Base-by-base conservation (phyloP, 495 filamentous ascomycete genomes). In the Tuber umbilicatum region DNA sequence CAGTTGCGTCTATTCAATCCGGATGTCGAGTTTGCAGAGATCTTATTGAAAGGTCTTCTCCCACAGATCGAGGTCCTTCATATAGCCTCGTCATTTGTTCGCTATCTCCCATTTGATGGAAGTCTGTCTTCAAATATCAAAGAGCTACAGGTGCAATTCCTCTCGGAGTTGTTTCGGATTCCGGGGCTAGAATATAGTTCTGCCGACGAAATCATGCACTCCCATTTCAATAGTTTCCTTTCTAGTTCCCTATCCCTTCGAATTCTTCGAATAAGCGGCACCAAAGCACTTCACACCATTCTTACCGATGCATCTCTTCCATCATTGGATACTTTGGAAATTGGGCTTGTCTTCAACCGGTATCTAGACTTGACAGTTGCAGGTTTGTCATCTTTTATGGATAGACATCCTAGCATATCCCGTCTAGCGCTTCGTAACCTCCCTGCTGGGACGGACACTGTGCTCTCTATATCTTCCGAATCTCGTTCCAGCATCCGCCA, bases 331-430 rank as follows among this genome's bases (percentile, higher is more conserved):
- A 50, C 41, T 19, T 76, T 79, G 55, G 77, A 79, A 41, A 74
- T 79, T 37, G 76, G 77, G 2, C 72, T 73, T 27, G 50, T 79
- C 41, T 69, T 79, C 69, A 78, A 72, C 71, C 76, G 72, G 16
- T 69, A 70, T 42, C 68, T 79, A n/a, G 77, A 79, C 50, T 79
- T 79, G 71, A 73, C 77, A 38, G 71, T 79, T 27, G 73, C 74
- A 10, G 69, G 72, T 55, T 23, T 79, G 37, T 78, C 71, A 70
- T 74, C 69, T 41, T 79, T 79, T 70, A 76, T 79, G 31, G 72
- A 72, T 38, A 69, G 77, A 14, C 72, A 79, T 72, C 72, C 77
- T 40, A 41, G 31, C 27, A 55, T 79, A 42, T 74, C 75, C 3
- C 76, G 77, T 39, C 47, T 79, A 38, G 77, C 77, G 40, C 60